Base-by-base conservation (phyloP, 169 alveolate genomes). In the Babesia gibsoni region DNA sequence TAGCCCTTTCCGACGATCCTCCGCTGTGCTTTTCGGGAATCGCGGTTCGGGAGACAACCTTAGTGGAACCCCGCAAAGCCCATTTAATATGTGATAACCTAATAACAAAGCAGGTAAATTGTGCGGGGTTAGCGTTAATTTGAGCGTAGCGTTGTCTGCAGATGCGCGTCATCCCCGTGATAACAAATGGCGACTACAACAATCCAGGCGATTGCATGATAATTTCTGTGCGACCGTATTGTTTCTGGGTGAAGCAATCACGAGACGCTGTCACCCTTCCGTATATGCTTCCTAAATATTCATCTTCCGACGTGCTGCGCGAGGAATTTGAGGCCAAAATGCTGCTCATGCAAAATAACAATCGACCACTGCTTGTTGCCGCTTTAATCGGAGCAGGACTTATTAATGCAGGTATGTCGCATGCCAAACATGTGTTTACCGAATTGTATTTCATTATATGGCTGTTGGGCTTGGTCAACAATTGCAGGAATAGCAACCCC, bases 231-330 rank as follows among this genome's bases (percentile, higher is more conserved):
- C 33, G 88, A 25, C 88, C 88, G 2, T 68, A 68, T 49, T 59
- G 73, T 30, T 79, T 69, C 37, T 68, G 82, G 83, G 67, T 79
- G 8, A 59, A 37, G 39, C 20, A 33, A 10, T 25, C 56, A 1
- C 45, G 32, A 14, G 73, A 69, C 16, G 39, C 54, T 39, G 66
- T 43, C 16, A 68, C 52, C 7, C 46, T 67, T 0, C 83, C 83
- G 35, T 79, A 58, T 43, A 79, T 69, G 77, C 37, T 79, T n/a
- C 88, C 88, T 29, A 79, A 79, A 59, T 79, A 79, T 27, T 52
- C 79, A 0, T 68, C 82, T 8, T 18, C 50, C 7, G 88, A 79
- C 39, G 68, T 79, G 9, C 23, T 53, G 33, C 58, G 65, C 41
- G 88, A 79, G 57, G 46, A 35, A 18, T 43, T 69, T 16, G 88